Evolutionary conservation across 305 asterid species (phyloP).

Genomic region (Fraxinus latifolia): DNA sequence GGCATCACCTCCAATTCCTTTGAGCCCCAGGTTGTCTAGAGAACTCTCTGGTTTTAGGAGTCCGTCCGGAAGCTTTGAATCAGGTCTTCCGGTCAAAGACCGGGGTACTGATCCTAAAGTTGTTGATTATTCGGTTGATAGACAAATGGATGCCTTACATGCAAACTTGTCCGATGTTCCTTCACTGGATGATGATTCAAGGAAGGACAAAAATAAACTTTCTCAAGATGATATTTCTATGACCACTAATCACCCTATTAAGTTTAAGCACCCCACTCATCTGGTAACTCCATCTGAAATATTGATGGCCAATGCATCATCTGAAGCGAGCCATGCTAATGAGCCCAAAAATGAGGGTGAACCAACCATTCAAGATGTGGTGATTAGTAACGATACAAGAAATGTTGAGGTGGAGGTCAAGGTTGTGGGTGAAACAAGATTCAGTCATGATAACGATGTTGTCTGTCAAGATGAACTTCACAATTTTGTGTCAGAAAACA

Average conservation of each 20-base stretch:
- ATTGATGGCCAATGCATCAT: conserved; percentile 68
- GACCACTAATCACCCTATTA: conserved; percentile 44
- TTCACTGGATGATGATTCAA: conserved; percentile 50
- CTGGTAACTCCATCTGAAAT: conserved; percentile 88
- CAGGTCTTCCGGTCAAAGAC: conserved; percentile 40
- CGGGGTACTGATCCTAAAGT: conserved; percentile 46
- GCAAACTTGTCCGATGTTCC: conserved; percentile 56
- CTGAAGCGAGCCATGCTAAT: conserved; percentile 50
- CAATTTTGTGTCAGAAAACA: conserved; percentile 52
- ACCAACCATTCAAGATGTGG: conserved; percentile 54
- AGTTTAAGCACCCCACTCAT: conserved; percentile 92
- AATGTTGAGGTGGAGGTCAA: conserved; percentile 65
- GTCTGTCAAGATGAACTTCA: conserved; percentile 52
- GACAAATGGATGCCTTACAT: conserved; percentile 49
- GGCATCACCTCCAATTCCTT: conserved; percentile 3
- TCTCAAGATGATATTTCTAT: conserved; percentile 55
- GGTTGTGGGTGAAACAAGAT: conserved; percentile 62
- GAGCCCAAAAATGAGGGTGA: conserved; percentile 60
- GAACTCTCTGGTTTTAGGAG: conserved; percentile 65
- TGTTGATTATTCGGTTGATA: conserved; percentile 64
- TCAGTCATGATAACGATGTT: conserved; percentile 45
- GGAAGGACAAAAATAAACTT: conserved; percentile 46
- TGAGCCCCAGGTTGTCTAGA: conserved; percentile 71
- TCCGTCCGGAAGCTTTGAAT: conserved; percentile 57
- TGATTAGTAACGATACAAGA: conserved; percentile 43